Conservation (phyloP, 768 basidiomycete genomes). For the Tremella yokohamensis region DNA sequence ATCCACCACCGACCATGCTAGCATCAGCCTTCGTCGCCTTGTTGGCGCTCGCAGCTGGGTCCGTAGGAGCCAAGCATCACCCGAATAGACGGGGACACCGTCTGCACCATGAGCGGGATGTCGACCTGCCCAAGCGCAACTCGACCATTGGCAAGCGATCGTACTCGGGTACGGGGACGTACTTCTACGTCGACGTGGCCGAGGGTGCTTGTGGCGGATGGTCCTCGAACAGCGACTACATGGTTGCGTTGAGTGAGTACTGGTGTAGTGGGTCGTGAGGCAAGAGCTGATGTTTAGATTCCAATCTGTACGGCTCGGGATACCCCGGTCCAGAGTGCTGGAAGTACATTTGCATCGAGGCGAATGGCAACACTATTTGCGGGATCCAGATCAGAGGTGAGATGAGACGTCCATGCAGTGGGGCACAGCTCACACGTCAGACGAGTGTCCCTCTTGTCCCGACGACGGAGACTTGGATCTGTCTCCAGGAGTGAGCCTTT, state of each 20-base stretch:
- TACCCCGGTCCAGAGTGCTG: constrained; percentile 48
- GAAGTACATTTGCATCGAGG: constrained; percentile 37
- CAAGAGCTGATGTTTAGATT: not conserved
- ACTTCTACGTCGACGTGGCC: not conserved
- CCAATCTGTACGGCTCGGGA: constrained; percentile 2
- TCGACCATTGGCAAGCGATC: constrained; percentile 1
- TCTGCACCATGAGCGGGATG: not conserved
- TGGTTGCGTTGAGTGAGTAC: constrained; percentile 37
- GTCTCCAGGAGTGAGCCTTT: constrained; percentile 26
- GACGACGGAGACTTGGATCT: constrained; percentile 38
- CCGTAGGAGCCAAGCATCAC: not conserved
- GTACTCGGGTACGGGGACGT: not conserved
- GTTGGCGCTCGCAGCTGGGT: not conserved
- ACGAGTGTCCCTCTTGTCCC: constrained; percentile 44
- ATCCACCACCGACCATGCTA: not conserved
- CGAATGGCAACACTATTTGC: constrained; percentile 33
- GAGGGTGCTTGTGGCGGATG: constrained; percentile 21
- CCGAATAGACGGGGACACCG: constrained; percentile 1
- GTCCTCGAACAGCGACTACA: constrained; percentile 33
- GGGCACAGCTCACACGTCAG: constrained; percentile 7
- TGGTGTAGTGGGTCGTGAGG: not conserved
- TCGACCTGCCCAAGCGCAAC: constrained; percentile 1
- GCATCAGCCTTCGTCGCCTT: not conserved
- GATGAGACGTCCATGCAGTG: not conserved
- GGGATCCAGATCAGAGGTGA: constrained; percentile 37